phyloP scores from a whole-genome alignment of 768 basidiomycete genomes.

The Pulveroboletus sp. region DNA sequence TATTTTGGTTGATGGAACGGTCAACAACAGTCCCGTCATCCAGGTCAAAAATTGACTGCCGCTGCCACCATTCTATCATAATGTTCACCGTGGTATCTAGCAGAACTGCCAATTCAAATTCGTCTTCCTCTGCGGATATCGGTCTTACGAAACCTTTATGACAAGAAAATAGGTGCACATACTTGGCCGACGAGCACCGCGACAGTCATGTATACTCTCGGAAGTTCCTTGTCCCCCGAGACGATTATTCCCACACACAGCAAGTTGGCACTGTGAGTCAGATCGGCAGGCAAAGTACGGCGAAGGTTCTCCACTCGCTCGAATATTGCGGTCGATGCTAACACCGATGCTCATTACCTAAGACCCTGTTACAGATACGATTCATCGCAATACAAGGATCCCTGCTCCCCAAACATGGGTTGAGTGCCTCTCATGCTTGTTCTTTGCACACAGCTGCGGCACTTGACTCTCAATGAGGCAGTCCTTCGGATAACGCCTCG shows the following conservation, averaged over 20 bases:
- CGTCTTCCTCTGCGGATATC: neutral
- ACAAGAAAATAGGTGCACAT: neutral
- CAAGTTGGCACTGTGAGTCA: conserved; percentile 26
- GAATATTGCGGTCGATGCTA: conserved; percentile 16
- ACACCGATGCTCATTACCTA: conserved; percentile 20
- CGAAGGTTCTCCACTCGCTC: conserved; percentile 18
- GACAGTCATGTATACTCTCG: conserved; percentile 4
- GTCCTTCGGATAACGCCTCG: conserved; percentile 2
- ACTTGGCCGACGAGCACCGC: neutral
- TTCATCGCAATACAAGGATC: conserved; percentile 4
- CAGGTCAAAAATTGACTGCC: neutral
- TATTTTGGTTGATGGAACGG: neutral
- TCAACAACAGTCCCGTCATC: neutral
- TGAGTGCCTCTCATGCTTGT: conserved; percentile 6
- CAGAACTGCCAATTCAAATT: neutral
- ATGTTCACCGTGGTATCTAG: conserved; percentile 6
- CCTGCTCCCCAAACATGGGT: conserved; percentile 18
- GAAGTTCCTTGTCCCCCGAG: conserved; percentile 8
- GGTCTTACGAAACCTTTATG: neutral
- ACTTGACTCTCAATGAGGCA: conserved; percentile 7
- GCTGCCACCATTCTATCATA: conserved; percentile 1
- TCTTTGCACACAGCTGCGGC: conserved; percentile 18
- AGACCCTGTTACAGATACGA: conserved; percentile 16
- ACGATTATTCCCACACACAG: conserved; percentile 28
- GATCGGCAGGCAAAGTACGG: conserved; percentile 26